Evolutionary conservation across 805 yeast genomes (phyloP), one percentile per base, ranked within the genome.

Genomic region (Lipomyces spencermartinsiae): DNA sequence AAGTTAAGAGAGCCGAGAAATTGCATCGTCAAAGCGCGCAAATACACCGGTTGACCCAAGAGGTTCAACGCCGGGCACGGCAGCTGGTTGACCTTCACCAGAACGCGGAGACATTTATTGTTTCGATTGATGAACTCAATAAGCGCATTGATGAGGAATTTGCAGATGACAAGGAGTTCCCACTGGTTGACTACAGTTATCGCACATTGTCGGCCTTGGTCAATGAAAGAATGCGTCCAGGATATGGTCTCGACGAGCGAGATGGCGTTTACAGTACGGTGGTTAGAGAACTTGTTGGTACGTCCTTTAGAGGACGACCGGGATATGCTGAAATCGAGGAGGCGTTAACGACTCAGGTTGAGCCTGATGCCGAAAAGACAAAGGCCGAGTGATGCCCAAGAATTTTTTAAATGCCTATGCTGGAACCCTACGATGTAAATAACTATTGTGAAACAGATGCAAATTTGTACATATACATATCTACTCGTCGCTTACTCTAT

Each of bases 401-500:
- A 7, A 43, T 19, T n/a, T n/a, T n/a, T 16, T 19, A 5, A 14
- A 3, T 25, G 29, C 29, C 1, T 25, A 3, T 12, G 43, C 14
- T n/a, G 49, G 25, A 8, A 43, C 2, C n/a, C n/a, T n/a, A 6
- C 7, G 2, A 43, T 43, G 49, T 43, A 43, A 8, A 43, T 43
- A 53, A 25, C 29, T 29, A 53, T 25, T 53, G 12, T 53, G 56
- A 53, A n/a, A 53, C 31, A 53, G 22, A 25, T 53, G 56, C 56
- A 53, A n/a, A 8, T 16, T 43, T 53, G 54, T 31, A 39, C 49
- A 39, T 14, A 10, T 22, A 25, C 8, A 31, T 14, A 14, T 25
- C 56, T 53, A 53, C 16, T 67, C 68, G 16, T 59, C 65, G 4
- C 59, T 68, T 10, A 62, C 58, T 37, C 76, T 72, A 72, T 74